Conservation (phyloP, 1,139 yeast genomes). For the Blastobotrys buckinghamii region DNA sequence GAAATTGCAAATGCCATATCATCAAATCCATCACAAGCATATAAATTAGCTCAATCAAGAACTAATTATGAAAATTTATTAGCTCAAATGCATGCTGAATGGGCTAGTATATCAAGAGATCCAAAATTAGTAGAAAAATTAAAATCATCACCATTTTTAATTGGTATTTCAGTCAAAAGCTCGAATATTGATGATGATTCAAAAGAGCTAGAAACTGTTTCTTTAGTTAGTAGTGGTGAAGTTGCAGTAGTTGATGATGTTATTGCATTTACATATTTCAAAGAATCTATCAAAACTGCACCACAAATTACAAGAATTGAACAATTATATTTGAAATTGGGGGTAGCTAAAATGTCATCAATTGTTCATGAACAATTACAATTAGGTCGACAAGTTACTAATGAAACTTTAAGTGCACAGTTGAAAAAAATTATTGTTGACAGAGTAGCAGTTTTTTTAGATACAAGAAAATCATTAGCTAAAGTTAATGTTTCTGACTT, state of each 20-base stretch:
- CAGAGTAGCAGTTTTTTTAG: slow-evolving; percentile 32
- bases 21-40: slow-evolving; percentile 30
- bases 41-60: slow-evolving; percentile 24
- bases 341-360: slow-evolving; percentile 25
- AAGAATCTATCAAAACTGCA: slow-evolving; percentile 30
- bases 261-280: slow-evolving; percentile 34
- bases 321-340: slow-evolving; percentile 29
- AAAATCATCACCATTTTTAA: slow-evolving; percentile 28
- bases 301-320: slow-evolving; percentile 34
- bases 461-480: slow-evolving; percentile 23
- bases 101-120: slow-evolving; percentile 24
- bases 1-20: slow-evolving; percentile 32
- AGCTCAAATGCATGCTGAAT: slow-evolving; percentile 24
- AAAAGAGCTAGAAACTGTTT: slow-evolving; percentile 16
- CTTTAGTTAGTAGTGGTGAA: slow-evolving; percentile 28
- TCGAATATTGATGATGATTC: slow-evolving; percentile 17
- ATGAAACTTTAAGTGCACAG: slow-evolving; percentile 8
- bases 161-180: slow-evolving; percentile 25
- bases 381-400: slow-evolving; percentile 19
- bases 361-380: slow-evolving; percentile 23
- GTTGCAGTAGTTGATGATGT: slow-evolving; percentile 38
- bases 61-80: slow-evolving; percentile 28
- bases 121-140: slow-evolving; percentile 26
- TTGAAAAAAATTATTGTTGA: slow-evolving; percentile 21
- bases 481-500: slow-evolving; percentile 13